A percentile compares a stretch with the other conserved stretches of the same genome.
phyloP scores from a whole-genome alignment of 1,139 yeast genomes.

The Yamadazyma membranifaciens region DNA sequence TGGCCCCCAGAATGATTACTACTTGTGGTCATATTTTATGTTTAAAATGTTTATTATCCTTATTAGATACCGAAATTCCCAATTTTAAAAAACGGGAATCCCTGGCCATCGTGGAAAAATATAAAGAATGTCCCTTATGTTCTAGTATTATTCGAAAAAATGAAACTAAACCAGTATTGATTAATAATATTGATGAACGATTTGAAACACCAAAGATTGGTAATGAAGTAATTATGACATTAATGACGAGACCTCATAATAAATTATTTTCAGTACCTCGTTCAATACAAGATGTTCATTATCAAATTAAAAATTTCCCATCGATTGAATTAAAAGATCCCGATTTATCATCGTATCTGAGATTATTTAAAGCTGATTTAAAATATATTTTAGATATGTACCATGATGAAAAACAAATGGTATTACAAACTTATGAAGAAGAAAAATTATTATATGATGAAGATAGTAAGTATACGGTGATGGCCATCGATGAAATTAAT shows the following conservation, averaged over 20 bases:
- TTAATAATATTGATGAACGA: conserved; percentile 52
- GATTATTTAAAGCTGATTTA: conserved; percentile 65
- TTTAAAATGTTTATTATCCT: conserved; percentile 71
- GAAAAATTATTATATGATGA: conserved; percentile 62
- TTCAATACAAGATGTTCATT: conserved; percentile 27
- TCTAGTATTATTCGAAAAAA: conserved; percentile 58
- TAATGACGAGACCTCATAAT: conserved; percentile 70
- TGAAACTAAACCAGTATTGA: conserved; percentile 69
- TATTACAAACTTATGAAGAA: conserved; percentile 47
- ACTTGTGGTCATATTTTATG: conserved; percentile 94
- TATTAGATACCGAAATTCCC: conserved; percentile 60
- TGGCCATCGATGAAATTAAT: conserved; percentile 59
- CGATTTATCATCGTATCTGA: conserved; percentile 33
- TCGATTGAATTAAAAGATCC: conserved; percentile 22
- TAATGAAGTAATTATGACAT: conserved; percentile 57
- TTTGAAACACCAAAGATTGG: conserved; percentile 63
- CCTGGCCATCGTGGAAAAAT: conserved; percentile 45
- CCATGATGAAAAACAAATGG: conserved; percentile 52
- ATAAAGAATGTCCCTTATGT: conserved; percentile 86
- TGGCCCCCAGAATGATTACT: conserved; percentile 89
- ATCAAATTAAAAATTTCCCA: conserved; percentile 30
- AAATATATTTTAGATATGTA: conserved; percentile 53
- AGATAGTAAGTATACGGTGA: conserved; percentile 52
- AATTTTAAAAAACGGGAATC: conserved; percentile 34
- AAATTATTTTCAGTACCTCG: conserved; percentile 65